Base-by-base conservation (phyloP, 495 filamentous ascomycete genomes). In the Massariosphaeria phaeospora region DNA sequence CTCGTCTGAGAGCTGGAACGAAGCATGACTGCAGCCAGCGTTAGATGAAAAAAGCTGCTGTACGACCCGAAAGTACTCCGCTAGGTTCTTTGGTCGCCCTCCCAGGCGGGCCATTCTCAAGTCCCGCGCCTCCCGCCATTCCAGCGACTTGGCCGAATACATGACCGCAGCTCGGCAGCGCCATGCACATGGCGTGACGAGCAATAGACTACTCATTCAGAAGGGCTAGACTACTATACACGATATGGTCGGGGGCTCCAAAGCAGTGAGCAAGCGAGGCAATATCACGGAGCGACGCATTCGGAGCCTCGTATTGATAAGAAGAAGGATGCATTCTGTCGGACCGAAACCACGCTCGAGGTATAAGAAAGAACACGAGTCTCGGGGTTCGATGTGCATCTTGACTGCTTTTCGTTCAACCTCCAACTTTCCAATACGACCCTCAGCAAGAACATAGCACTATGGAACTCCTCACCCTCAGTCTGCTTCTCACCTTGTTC, bases 321-420 rank as follows among this genome's bases (percentile, higher is more conserved):
- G 11, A 45, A 23, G 3, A n/a, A 30, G 13, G 30, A 8, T 34
- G 21, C 41, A 45, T 13, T 26, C 11, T n/a, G 2, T 30, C 24
- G 11, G 21, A 15, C 38, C 18, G n/a, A 21, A 9, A 20, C 18
- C 18, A 6, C 17, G 4, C 17, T 27, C 29, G 6, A 27, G 17
- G 12, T 45, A 45, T 45, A 45, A 45, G 41, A 45, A 12, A 25
- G 26, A 25, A 30, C 29, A 45, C 26, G 26, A n/a, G 41, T 45
- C 41, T 26, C 26, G 9, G 3, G 15, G n/a, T n/a, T 7, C 8
- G 7, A 4, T 40, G 6, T 40, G 2, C 7, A 21, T n/a, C 38
- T 40, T 21, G 17, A 21, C 5, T 21, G 38, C 38, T 20, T 5
- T 12, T 40, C n/a, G 6, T 7, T 21, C 8, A 40, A 8, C 6